Evolutionary conservation across 2,329 filamentous ascomycete genomes (phyloP), one percentile per base, ranked within the genome.

Genomic region (Xylaria sp.): DNA sequence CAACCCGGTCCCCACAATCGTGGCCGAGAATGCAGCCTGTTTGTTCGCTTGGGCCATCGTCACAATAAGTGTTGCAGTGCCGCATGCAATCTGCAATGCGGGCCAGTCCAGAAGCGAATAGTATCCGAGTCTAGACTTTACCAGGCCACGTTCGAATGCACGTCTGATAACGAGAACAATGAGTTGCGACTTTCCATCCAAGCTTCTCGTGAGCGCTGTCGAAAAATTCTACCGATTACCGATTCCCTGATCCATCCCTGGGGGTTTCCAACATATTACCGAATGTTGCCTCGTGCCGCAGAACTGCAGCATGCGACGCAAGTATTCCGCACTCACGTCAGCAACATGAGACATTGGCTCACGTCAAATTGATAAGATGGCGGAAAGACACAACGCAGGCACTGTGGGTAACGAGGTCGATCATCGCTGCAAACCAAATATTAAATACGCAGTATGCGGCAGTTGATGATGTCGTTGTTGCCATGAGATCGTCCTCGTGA

Each of bases 11-110:
- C 23, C 60, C 59, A 57, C 44, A 58, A 36, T 54, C 49, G 33
- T 56, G 38, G 20, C 58, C 62, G 59, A 59, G 59, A 61, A 58
- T 65, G 38, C 58, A 44, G 65, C 65, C 44, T 28, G 48, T 51
- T 68, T 56, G 60, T 51, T 63, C 65, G 65, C 60, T 68, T 68
- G 51, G 58, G 38, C 33, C 33, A 51, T 53, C 57, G 49, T 65
- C 65, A 62, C 63, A 59, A 58, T 46, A 46, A 71, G 60, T 67
- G 71, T 71, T 71, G 31, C 66, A 73, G 57, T 71, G 69, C 71
- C 44, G 65, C 63, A 68, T 70, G 65, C 66, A 59, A 60, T 33
- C 65, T 60, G 31, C 10, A 33, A 63, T 62, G 54, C 49, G 63
- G 53, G 40, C 57, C 42, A 61, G 46, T 67, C 60, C 54, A 59